phyloP scores from a whole-genome alignment of 2,329 filamentous ascomycete genomes.

The Neonectria magnoliae region DNA sequence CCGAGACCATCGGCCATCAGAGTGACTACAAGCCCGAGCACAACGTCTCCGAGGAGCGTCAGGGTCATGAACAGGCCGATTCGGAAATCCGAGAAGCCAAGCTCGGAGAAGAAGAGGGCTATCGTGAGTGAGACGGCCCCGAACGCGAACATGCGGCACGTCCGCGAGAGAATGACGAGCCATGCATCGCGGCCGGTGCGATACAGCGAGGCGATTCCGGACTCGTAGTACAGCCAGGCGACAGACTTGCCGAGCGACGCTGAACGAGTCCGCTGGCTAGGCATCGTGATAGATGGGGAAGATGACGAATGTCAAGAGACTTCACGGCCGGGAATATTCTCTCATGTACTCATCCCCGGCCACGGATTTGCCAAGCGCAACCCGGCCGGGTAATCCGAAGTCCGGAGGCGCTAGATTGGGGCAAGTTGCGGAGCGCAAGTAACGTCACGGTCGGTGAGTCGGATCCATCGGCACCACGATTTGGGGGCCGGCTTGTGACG shows the following conservation, averaged over 20 bases:
- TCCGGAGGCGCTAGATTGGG: slow-evolving; percentile 17
- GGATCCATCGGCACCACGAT: not conserved
- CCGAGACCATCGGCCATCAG: slow-evolving; percentile 69
- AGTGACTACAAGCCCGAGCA: slow-evolving; percentile 66
- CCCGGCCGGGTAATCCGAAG: slow-evolving; percentile 12
- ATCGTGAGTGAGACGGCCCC: slow-evolving; percentile 69
- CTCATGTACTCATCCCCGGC: not conserved
- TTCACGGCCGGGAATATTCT: slow-evolving; percentile 1
- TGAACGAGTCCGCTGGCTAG: not conserved
- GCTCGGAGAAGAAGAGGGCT: slow-evolving; percentile 67
- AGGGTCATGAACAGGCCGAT: slow-evolving; percentile 74
- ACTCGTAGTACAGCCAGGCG: slow-evolving; percentile 54
- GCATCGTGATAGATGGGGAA: slow-evolving; percentile 2
- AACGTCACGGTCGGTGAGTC: not conserved
- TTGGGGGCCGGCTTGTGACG: not conserved
- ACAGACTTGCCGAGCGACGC: slow-evolving; percentile 28
- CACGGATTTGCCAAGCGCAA: not conserved
- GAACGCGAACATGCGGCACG: slow-evolving; percentile 70
- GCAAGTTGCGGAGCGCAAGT: not conserved
- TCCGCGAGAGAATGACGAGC: slow-evolving; percentile 48
- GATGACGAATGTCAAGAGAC: not conserved
- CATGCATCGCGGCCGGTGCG: slow-evolving; percentile 51
- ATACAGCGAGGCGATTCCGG: slow-evolving; percentile 59
- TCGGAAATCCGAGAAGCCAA: slow-evolving; percentile 64
- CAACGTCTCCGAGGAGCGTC: slow-evolving; percentile 69